Percentiles rank a stretch among this genome's conserved stretches.
These are phyloP conservation scores for Aureobasidium musti DNA, from an alignment of 2,329 filamentous ascomycete species.

Conservation along the genomic window DNA sequence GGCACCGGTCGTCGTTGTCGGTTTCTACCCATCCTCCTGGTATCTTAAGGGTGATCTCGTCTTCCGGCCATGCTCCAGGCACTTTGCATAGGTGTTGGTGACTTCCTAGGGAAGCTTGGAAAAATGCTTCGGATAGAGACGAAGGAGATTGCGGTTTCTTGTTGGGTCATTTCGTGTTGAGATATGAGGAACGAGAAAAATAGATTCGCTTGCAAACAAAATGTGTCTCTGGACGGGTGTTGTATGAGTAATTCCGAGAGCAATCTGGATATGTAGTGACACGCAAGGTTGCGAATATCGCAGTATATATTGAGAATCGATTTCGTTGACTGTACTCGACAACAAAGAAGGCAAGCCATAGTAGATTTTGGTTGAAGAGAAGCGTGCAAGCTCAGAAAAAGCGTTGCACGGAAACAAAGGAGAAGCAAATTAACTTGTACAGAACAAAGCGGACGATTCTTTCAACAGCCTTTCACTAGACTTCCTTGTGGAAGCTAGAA, in stretches of 20 bases:
- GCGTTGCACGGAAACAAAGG: background rate
- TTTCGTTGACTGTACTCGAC: background rate
- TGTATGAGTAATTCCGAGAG: no score
- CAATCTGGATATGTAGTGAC: no score
- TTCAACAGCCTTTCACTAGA: no score
- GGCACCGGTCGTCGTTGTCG: background rate
- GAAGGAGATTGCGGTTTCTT: background rate
- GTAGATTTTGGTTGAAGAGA: background rate
- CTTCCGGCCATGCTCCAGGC: background rate
- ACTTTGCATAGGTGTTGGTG: background rate
- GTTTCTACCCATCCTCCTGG: background rate
- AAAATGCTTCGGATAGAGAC: no score
- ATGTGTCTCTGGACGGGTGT: no score
- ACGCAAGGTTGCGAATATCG: background rate
- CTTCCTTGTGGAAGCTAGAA: no score
- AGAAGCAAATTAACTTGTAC: background rate
- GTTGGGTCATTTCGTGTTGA: background rate
- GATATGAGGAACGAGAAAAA: background rate
- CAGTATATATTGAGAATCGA: background rate
- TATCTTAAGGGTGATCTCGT: background rate
- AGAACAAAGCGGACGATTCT: background rate
- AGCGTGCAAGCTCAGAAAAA: background rate
- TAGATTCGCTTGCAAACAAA: background rate
- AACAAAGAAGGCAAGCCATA: background rate
- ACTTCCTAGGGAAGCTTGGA: background rate